Percentiles rank a stretch among this genome's conserved stretches.
These are phyloP conservation scores for Paramecium octaurelia DNA, from an alignment of 73 alveolate genomes.

Conservation along the genomic window DNA sequence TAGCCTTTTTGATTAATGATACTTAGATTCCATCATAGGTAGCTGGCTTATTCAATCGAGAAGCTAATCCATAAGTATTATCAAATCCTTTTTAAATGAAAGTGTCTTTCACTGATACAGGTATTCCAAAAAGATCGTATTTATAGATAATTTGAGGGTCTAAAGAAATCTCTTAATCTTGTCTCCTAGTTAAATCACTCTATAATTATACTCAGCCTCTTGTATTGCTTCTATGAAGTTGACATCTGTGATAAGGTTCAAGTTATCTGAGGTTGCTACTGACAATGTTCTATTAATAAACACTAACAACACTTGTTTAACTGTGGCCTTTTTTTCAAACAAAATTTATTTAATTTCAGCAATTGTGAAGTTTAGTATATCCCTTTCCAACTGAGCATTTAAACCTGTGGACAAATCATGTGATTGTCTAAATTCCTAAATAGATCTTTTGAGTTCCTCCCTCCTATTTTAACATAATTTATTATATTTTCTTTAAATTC, in stretches of 20 bases:
- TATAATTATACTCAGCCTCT: constrained; percentile 33
- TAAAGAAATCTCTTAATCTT: constrained; percentile 9
- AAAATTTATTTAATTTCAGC: background rate
- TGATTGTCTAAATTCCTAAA: background rate
- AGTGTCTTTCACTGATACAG: constrained; percentile 77
- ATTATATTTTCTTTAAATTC: background rate
- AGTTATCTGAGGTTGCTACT: background rate
- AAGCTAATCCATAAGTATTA: constrained; percentile 52
- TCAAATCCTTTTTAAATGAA: constrained; percentile 53
- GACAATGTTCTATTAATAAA: constrained; percentile 20
- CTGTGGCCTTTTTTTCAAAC: constrained; percentile 1
- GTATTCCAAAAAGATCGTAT: constrained; percentile 72
- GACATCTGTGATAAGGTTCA: constrained; percentile 30
- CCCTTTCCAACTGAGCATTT: background rate
- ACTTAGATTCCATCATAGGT: constrained; percentile 65
- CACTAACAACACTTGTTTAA: background rate
- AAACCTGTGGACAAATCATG: background rate
- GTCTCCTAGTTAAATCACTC: background rate
- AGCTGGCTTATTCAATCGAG: constrained; percentile 34
- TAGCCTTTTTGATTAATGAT: constrained; percentile 55
- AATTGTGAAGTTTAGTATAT: background rate
- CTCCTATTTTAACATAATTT: background rate
- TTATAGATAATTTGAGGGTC: constrained; percentile 35
- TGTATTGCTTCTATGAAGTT: constrained; percentile 48
- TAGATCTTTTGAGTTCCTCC: background rate